Percentiles rank a stretch among this genome's conserved stretches.
These are phyloP conservation scores for Brassica hybrid DNA, from an alignment of 441 rosid genomes.

Conservation along the genomic window DNA sequence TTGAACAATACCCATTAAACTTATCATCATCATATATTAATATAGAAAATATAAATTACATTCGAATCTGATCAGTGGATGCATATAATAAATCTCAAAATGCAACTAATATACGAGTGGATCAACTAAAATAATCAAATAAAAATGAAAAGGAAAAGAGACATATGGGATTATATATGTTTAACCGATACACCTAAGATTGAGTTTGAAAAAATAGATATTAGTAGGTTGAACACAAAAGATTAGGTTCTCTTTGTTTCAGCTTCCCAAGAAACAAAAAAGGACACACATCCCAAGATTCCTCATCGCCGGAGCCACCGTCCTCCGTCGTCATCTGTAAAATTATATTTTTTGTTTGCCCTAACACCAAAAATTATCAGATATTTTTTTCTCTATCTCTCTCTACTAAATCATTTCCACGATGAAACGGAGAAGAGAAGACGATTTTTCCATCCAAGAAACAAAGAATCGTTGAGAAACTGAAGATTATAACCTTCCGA, in stretches of 20 bases:
- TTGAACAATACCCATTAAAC: not conserved
- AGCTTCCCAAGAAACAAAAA: conserved; percentile 40
- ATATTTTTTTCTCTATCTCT: not conserved
- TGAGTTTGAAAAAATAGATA: conserved; percentile 34
- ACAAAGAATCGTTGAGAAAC: conserved; percentile 60
- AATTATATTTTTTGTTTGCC: conserved; percentile 19
- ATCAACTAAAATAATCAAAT: conserved; percentile 17
- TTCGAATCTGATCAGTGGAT: conserved; percentile 32
- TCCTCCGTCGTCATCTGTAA: conserved; percentile 26
- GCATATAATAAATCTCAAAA: conserved; percentile 27
- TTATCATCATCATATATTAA: conserved; percentile 11
- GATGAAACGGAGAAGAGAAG: conserved; percentile 91
- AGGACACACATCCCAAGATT: conserved; percentile 37
- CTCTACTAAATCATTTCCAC: conserved; percentile 53
- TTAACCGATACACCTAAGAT: conserved; percentile 41
- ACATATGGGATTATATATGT: conserved; percentile 42
- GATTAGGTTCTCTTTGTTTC: conserved; percentile 45
- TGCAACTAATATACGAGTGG: conserved; percentile 35
- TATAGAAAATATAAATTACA: conserved; percentile 25
- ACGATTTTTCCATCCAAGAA: conserved; percentile 86
- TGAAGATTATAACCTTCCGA: conserved; percentile 89
- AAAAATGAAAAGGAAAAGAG: not conserved
- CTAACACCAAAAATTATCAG: conserved; percentile 31
- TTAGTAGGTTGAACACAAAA: conserved; percentile 48
- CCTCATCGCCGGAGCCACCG: conserved; percentile 37